phyloP scores from a whole-genome alignment of 805 yeast genomes.

The Ogataea degrootiae region DNA sequence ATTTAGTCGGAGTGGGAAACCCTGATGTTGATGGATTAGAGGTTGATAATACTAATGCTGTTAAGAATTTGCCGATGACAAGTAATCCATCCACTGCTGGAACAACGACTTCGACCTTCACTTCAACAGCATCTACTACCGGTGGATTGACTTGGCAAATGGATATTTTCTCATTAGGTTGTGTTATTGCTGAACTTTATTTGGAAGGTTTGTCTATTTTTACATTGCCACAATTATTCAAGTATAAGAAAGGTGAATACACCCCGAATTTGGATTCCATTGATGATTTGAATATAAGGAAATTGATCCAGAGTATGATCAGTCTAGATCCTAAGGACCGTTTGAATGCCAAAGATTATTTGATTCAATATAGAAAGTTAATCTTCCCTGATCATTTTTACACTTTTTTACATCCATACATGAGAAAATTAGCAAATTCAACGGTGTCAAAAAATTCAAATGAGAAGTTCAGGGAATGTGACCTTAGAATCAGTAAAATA shows the following conservation, averaged over 20 bases:
- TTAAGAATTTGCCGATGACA: neutral
- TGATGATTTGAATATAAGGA: constrained; percentile 43
- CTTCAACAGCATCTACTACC: too few relatives aligned
- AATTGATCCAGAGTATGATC: constrained; percentile 61
- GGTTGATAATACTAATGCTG: neutral
- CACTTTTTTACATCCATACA: constrained; percentile 63
- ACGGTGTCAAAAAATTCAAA: constrained; percentile 1
- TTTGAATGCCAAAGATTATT: constrained; percentile 46
- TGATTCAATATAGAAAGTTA: constrained; percentile 43
- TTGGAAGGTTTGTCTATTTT: constrained; percentile 84
- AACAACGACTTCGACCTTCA: neutral
- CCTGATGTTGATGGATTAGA: constrained; percentile 7
- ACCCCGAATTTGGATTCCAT: constrained; percentile 59
- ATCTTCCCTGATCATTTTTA: constrained; percentile 70
- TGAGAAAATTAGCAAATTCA: constrained; percentile 36
- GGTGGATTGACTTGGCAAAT: constrained; percentile 49
- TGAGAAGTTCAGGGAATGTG: constrained; percentile 39
- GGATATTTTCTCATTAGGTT: constrained; percentile 83
- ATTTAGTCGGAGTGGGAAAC: constrained; percentile 21
- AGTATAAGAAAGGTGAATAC: constrained; percentile 67
- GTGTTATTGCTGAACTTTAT: constrained; percentile 86
- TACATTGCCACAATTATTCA: constrained; percentile 81
- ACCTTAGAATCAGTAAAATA: constrained; percentile 54
- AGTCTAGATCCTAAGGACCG: constrained; percentile 58
- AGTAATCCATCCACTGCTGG: neutral